phyloP scores from a whole-genome alignment of 192 early-diverging fungal genomes.

The Dissophora globulifera region DNA sequence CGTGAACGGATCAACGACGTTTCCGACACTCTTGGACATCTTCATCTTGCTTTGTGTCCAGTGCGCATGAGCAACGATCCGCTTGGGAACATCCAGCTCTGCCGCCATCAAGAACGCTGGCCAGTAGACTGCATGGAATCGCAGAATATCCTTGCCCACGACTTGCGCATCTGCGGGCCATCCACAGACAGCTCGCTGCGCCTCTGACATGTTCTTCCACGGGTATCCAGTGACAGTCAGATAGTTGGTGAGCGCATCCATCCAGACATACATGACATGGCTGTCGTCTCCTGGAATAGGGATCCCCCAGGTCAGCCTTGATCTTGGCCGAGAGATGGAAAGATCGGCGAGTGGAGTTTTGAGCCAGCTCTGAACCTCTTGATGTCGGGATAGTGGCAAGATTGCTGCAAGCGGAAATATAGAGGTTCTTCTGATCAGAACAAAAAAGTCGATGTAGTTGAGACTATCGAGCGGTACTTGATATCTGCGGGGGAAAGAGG shows the following conservation, averaged over 20 bases:
- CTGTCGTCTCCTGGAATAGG: slow-evolving; percentile 86
- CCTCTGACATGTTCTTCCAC: slow-evolving; percentile 57
- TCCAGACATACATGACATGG: slow-evolving; percentile 97
- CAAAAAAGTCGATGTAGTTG: too few relatives aligned
- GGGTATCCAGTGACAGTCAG: slow-evolving; percentile 89
- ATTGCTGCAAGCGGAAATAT: too few relatives aligned
- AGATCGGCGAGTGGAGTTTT: slow-evolving; percentile 73
- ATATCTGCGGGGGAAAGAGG: background rate
- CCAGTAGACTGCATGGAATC: slow-evolving; percentile 98
- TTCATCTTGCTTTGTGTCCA: slow-evolving; percentile 92
- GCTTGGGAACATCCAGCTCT: slow-evolving; percentile 75
- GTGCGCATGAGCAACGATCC: slow-evolving; percentile 93
- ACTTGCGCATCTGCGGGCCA: slow-evolving; percentile 86
- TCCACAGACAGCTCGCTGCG: slow-evolving; percentile 22
- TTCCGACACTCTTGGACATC: slow-evolving; percentile 96
- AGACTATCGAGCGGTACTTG: background rate
- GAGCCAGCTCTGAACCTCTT: slow-evolving; percentile 75
- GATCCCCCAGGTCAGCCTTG: slow-evolving; percentile 90
- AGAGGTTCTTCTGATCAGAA: too few relatives aligned
- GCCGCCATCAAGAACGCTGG: slow-evolving; percentile 95
- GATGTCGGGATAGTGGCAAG: slow-evolving; percentile 68
- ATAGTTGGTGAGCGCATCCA: slow-evolving; percentile 96
- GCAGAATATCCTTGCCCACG: slow-evolving; percentile 95
- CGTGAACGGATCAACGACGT: slow-evolving; percentile 88
- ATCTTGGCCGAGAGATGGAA: slow-evolving; percentile 84